These are phyloP conservation scores for Mycena latifolia DNA, from an alignment of 768 basidiomycete genomes.

Conservation along the genomic window DNA sequence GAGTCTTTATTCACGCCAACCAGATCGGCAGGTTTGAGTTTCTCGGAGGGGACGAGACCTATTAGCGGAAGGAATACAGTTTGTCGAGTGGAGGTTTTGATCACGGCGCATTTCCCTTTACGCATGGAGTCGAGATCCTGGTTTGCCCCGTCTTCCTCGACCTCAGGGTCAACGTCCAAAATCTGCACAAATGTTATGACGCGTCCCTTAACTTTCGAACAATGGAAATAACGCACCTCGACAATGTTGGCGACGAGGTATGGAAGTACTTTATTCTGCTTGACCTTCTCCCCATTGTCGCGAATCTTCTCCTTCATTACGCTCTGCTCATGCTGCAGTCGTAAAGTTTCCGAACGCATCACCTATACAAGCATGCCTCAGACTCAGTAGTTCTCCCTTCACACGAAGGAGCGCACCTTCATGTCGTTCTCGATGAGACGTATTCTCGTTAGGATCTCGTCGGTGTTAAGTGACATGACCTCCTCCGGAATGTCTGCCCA, in stretches of 20 bases:
- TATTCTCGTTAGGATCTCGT: constrained; percentile 91
- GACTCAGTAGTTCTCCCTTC: not conserved
- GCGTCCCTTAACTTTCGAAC: constrained; percentile 5
- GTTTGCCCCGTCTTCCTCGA: constrained; percentile 95
- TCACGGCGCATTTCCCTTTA: constrained; percentile 97
- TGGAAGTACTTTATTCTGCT: constrained; percentile 98
- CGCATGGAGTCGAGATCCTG: constrained; percentile 96
- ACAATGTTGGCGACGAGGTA: constrained; percentile 99
- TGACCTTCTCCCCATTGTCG: constrained; percentile 98
- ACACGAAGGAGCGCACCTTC: constrained; percentile 65
- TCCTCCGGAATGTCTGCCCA: constrained; percentile 95
- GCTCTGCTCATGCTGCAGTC: constrained; percentile 93
- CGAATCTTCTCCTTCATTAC: constrained; percentile 99
- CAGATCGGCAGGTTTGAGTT: constrained; percentile 91
- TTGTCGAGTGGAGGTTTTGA: constrained; percentile 98
- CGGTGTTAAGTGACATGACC: constrained; percentile 79
- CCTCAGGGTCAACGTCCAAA: constrained; percentile 93
- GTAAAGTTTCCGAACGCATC: constrained; percentile 94
- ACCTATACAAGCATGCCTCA: constrained; percentile 66
- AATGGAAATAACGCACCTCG: constrained; percentile 73
- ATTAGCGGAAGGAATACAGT: constrained; percentile 99
- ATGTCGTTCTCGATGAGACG: constrained; percentile 97
- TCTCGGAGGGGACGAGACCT: constrained; percentile 93
- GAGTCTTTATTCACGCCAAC: constrained; percentile 99
- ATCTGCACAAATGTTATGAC: constrained; percentile 65